Evolutionary conservation across 768 basidiomycete species (phyloP).

Genomic region (Leucocoprinus birnbaumii): DNA sequence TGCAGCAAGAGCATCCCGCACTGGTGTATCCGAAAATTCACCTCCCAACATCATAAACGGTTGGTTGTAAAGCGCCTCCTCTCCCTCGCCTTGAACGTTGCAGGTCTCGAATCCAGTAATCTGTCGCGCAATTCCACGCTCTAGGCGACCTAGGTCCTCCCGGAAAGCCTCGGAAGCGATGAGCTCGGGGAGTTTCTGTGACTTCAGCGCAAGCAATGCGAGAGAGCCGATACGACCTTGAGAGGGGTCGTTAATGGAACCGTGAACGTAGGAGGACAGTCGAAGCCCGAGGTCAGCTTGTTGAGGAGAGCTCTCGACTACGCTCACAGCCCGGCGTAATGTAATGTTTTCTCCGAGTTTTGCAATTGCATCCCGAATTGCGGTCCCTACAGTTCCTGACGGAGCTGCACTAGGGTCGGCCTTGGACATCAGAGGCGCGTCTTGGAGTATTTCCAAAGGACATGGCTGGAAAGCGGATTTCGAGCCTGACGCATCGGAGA

Average conservation of each 20-base stretch:
- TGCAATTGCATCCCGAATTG: constrained; percentile 68
- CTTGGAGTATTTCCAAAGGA: constrained; percentile 45
- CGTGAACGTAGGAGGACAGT: constrained; percentile 63
- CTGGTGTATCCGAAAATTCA: constrained; percentile 37
- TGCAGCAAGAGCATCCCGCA: constrained; percentile 40
- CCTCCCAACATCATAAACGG: constrained; percentile 75
- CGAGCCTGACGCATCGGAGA: constrained; percentile 40
- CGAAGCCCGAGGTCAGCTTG: constrained; percentile 36
- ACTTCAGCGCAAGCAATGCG: constrained; percentile 50
- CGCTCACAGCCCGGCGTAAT: constrained; percentile 54
- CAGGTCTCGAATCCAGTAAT: constrained; percentile 79
- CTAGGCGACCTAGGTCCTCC: constrained; percentile 57
- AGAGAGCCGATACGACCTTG: constrained; percentile 63
- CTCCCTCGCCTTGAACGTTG: constrained; percentile 38
- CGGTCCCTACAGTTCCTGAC: constrained; percentile 49
- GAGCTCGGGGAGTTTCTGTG: constrained; percentile 40
- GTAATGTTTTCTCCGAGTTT: constrained; percentile 81
- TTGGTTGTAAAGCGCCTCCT: constrained; percentile 67
- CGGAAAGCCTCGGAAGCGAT: constrained; percentile 47
- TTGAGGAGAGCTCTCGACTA: constrained; percentile 37
- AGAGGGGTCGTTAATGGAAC: constrained; percentile 39
- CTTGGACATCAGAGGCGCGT: constrained; percentile 65
- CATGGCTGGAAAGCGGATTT: constrained; percentile 42
- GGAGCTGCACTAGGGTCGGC: constrained; percentile 29
- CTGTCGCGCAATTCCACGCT: constrained; percentile 80